A percentile compares a stretch with the other conserved stretches of the same genome.
These are phyloP conservation scores for Verticillium isaacii DNA, from an alignment of 2,329 filamentous ascomycete species.

Conservation along the genomic window DNA sequence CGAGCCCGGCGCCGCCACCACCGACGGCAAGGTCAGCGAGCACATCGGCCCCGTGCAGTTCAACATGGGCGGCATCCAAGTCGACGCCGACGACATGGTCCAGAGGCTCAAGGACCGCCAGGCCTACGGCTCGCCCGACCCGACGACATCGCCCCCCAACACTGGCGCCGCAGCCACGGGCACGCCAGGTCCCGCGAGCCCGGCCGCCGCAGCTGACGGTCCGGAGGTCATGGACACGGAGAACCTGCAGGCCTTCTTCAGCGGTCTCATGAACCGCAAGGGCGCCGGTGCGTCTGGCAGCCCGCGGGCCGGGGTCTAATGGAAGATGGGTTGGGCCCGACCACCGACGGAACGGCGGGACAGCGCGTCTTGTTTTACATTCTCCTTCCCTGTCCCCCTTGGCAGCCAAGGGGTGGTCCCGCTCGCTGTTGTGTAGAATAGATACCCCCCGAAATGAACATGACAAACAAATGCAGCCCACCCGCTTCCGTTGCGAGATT, in stretches of 20 bases:
- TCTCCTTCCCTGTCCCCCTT: not conserved
- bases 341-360: not conserved
- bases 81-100: slow-evolving; percentile 91
- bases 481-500: too few relatives aligned
- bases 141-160: slow-evolving; percentile 31
- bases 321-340: not conserved
- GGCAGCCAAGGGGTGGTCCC: not conserved
- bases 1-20: slow-evolving; percentile 19
- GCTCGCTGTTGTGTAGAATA: slow-evolving; percentile 28
- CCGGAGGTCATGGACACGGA: slow-evolving; percentile 47
- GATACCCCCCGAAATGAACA: slow-evolving; percentile 30
- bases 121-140: slow-evolving; percentile 42
- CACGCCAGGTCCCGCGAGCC: slow-evolving; percentile 17
- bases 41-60: slow-evolving; percentile 95
- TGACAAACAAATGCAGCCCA: slow-evolving; percentile 3
- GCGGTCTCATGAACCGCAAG: slow-evolving; percentile 54
- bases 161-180: slow-evolving; percentile 20
- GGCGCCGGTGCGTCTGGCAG: slow-evolving; percentile 6
- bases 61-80: slow-evolving; percentile 96
- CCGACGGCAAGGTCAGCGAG: slow-evolving; percentile 54
- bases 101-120: slow-evolving; percentile 72
- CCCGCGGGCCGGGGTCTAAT: not conserved
- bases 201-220: slow-evolving; percentile 27
- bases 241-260: slow-evolving; percentile 56
- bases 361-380: not conserved